Conservation (phyloP, 345 rosid genomes). For the Bretschneidera sinensis region DNA sequence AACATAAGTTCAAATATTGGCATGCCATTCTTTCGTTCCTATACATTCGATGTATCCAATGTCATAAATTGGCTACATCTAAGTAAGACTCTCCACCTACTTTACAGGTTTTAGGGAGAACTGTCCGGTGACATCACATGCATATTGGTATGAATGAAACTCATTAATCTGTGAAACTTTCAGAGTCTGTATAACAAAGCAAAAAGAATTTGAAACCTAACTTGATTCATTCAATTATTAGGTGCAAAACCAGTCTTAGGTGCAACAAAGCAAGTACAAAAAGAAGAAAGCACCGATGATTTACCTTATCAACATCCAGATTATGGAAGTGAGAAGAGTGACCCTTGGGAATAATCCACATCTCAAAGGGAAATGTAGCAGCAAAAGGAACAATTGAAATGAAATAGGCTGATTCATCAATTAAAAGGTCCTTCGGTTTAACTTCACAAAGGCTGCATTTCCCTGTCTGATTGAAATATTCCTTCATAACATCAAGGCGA, state of each 20-base stretch:
- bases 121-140: too few species aligned
- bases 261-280: background rate
- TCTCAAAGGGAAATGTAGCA: slow-evolving; percentile 68
- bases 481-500: slow-evolving; percentile 53
- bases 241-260: too few species aligned
- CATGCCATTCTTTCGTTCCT: too few species aligned
- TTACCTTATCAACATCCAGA: slow-evolving; percentile 53
- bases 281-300: background rate
- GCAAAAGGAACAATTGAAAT: slow-evolving; percentile 66
- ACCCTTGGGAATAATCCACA: slow-evolving; percentile 70
- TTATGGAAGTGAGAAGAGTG: slow-evolving; percentile 74
- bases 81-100: background rate
- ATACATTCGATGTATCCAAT: too few species aligned
- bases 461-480: slow-evolving; percentile 52
- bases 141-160: too few species aligned
- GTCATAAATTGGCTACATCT: background rate
- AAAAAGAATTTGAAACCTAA: too few species aligned
- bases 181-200: too few species aligned
- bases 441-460: slow-evolving; percentile 68
- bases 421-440: slow-evolving; percentile 41
- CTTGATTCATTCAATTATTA: too few species aligned
- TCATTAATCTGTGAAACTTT: background rate
- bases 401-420: slow-evolving; percentile 55
- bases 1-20: background rate
- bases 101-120: background rate